Conservation (phyloP, 192 early-diverging fungal genomes). For the Chytriomyces confervae region DNA sequence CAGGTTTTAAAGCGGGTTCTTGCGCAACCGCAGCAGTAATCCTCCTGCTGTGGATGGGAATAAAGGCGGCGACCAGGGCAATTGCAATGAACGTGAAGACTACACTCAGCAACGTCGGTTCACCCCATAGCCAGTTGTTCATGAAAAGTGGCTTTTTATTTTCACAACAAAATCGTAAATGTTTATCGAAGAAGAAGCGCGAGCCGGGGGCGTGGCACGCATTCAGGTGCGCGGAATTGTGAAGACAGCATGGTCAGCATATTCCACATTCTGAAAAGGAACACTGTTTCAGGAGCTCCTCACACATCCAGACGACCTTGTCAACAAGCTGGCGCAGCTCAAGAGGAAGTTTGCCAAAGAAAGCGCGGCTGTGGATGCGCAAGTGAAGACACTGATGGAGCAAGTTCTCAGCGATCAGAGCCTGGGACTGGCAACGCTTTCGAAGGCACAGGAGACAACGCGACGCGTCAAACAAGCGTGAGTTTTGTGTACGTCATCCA, state of each 20-base stretch:
- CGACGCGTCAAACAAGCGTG: conserved; percentile 48
- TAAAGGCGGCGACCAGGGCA: background rate
- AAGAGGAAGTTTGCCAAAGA: conserved; percentile 87
- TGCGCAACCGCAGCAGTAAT: background rate
- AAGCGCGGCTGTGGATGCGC: conserved; percentile 90
- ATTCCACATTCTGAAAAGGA: background rate
- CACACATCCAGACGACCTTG: conserved; percentile 93
- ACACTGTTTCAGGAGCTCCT: conserved; percentile 69
- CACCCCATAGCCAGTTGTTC: background rate
- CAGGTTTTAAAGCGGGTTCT: background rate
- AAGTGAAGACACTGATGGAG: conserved; percentile 94
- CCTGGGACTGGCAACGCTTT: conserved; percentile 10
- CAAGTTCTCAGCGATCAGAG: conserved; percentile 18
- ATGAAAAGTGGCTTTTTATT: background rate
- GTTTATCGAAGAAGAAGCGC: conserved; percentile 36
- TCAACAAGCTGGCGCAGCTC: conserved; percentile 78
- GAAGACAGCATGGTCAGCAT: too few relatives aligned
- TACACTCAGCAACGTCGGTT: background rate
- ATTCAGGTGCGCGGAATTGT: conserved; percentile 3
- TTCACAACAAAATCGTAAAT: conserved; percentile 5
- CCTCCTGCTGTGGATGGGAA: background rate
- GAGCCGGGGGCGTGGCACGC: conserved; percentile 16
- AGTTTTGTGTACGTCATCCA: background rate
- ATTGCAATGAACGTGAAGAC: background rate
- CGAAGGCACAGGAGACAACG: conserved; percentile 22